phyloP scores from a whole-genome alignment of 495 filamentous ascomycete genomes.

The Mycothermus thermophilus region DNA sequence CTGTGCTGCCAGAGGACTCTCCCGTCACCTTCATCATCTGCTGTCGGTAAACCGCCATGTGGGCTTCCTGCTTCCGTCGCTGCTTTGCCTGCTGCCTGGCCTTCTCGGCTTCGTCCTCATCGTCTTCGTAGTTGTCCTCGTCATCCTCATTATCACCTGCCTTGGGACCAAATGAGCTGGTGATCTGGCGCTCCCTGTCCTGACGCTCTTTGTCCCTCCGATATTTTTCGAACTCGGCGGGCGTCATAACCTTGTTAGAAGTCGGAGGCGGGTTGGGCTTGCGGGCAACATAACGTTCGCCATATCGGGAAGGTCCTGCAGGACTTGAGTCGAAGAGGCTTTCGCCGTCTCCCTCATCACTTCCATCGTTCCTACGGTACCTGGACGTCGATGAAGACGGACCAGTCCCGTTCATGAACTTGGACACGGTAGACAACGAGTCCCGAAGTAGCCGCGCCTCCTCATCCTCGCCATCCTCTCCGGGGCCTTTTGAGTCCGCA shows the following conservation, averaged over 20 bases:
- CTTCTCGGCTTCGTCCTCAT: conserved; percentile 73
- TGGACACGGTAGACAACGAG: conserved; percentile 40
- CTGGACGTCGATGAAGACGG: conserved; percentile 12
- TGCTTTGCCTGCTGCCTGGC: conserved; percentile 58
- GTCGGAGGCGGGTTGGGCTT: conserved; percentile 24
- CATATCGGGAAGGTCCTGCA: conserved; percentile 42
- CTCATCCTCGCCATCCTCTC: conserved; percentile 45
- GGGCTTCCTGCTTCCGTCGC: conserved; percentile 78
- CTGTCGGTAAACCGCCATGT: conserved; percentile 80
- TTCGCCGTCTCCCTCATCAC: conserved; percentile 27
- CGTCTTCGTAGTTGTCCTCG: conserved; percentile 54
- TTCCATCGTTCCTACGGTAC: conserved; percentile 25
- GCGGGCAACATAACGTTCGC: conserved; percentile 25
- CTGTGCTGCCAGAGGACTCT: conserved; percentile 37
- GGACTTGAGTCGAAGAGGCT: conserved; percentile 36
- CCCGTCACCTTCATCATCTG: conserved; percentile 97
- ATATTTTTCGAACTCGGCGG: conserved; percentile 74
- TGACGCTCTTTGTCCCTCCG: conserved; percentile 63
- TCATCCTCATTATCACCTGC: conserved; percentile 39
- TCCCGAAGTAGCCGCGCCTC: conserved; percentile 54
- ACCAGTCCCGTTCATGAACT: conserved; percentile 20
- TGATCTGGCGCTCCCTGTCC: conserved; percentile 51
- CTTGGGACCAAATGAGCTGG: conserved; percentile 8
- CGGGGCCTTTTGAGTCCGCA: too few species aligned
- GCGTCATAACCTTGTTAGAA: conserved; percentile 72